Evolutionary conservation across 1,284 basidiomycete genomes (phyloP).

Genomic region (Phellopilus nigrolimitatus): DNA sequence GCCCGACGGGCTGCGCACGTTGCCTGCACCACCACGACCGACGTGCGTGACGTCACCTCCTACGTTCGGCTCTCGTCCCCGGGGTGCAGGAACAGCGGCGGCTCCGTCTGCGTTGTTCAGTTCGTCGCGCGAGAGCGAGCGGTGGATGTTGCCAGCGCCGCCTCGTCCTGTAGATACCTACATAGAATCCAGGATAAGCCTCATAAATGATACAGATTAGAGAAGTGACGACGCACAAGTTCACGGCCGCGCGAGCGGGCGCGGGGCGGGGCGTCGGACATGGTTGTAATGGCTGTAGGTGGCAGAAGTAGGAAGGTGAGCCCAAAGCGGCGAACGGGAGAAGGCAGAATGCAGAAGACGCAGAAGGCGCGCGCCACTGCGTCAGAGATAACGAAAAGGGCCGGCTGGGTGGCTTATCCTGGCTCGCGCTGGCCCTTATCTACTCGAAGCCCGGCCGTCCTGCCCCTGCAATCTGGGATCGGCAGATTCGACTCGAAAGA

Average conservation of each 20-base stretch:
- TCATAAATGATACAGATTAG: background rate
- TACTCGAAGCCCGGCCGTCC: too few relatives aligned
- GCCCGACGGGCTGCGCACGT: constrained; percentile 69
- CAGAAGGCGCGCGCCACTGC: background rate
- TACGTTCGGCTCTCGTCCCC: constrained; percentile 51
- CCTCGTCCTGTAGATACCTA: constrained; percentile 62
- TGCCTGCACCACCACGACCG: constrained; percentile 75
- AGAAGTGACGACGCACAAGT: constrained; percentile 23
- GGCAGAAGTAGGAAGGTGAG: background rate
- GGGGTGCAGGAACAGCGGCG: constrained; percentile 33
- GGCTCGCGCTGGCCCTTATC: too few relatives aligned
- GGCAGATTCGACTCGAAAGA: too few relatives aligned
- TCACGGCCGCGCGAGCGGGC: constrained; percentile 31
- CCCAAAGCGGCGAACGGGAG: background rate
- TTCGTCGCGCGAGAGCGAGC: constrained; percentile 30
- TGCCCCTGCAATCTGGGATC: too few relatives aligned
- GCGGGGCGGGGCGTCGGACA: constrained; percentile 19
- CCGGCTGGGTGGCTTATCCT: too few relatives aligned
- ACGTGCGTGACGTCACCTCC: constrained; percentile 44
- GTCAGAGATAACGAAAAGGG: too few relatives aligned
- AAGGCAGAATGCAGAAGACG: background rate
- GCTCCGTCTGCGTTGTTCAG: constrained; percentile 30
- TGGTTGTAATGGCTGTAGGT: background rate
- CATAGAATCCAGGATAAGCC: constrained; percentile 1
- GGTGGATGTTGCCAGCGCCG: constrained; percentile 62